Evolutionary conservation across 352 stramenopile species (phyloP).

Genomic region (Phytophthora parvispora): DNA sequence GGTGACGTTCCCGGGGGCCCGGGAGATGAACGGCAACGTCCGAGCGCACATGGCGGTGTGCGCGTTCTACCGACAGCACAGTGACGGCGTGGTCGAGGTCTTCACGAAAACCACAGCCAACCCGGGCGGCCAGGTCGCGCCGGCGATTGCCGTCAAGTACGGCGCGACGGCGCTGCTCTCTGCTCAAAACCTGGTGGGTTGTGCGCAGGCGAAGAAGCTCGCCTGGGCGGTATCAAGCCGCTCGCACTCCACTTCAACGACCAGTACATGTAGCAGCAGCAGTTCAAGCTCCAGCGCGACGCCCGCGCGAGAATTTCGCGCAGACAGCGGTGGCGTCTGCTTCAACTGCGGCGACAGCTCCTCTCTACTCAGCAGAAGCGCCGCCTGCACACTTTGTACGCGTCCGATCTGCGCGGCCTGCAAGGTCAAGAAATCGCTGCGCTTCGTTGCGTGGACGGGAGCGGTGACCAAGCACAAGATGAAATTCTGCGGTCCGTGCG

Average conservation of each 20-base stretch:
- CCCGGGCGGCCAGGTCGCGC: slow-evolving; percentile 21
- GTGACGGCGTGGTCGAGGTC: slow-evolving; percentile 33
- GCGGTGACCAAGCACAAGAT: slow-evolving; percentile 24
- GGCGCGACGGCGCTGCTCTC: slow-evolving; percentile 21
- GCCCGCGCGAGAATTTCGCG: neutral
- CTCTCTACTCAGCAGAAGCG: slow-evolving; percentile 24
- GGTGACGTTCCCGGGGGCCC: slow-evolving; percentile 40
- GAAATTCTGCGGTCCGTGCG: slow-evolving; percentile 25
- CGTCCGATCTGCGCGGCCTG: slow-evolving; percentile 31
- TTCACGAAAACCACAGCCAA: slow-evolving; percentile 41
- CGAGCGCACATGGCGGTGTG: slow-evolving; percentile 44
- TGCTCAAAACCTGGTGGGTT: slow-evolving; percentile 38
- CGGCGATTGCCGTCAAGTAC: slow-evolving; percentile 24
- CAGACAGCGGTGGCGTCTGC: slow-evolving; percentile 16
- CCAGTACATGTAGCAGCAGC: slow-evolving; percentile 8
- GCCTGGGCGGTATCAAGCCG: slow-evolving; percentile 40
- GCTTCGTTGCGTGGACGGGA: slow-evolving; percentile 21
- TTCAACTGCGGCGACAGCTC: slow-evolving; percentile 19
- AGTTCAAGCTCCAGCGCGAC: slow-evolving; percentile 18
- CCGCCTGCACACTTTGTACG: slow-evolving; percentile 28
- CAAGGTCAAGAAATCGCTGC: slow-evolving; percentile 29
- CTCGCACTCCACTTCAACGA: slow-evolving; percentile 10
- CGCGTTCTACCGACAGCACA: slow-evolving; percentile 46
- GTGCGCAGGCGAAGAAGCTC: slow-evolving; percentile 61
- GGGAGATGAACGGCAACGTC: slow-evolving; percentile 24